These are phyloP conservation scores for Acanthamoeba royreba DNA, from an alignment of 208 protist species.

Conservation along the genomic window DNA sequence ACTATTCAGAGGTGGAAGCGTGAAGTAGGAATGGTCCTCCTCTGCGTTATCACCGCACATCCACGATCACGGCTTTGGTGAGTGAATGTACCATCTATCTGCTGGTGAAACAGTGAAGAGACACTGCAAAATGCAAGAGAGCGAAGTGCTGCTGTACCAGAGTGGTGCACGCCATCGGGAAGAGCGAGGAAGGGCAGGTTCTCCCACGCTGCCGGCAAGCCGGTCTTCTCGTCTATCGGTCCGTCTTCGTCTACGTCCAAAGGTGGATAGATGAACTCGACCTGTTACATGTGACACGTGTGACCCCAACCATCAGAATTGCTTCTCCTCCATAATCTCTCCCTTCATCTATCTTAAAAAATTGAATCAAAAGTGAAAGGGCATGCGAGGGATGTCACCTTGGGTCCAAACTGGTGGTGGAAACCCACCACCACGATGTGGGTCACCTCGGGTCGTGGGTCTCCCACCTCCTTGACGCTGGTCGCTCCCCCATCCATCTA, in stretches of 20 bases:
- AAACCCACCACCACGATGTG: constrained; percentile 31
- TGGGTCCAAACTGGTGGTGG: constrained; percentile 12
- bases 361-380: background rate
- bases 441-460: background rate
- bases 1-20: background rate
- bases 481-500: no score
- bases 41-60: background rate
- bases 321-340: no score
- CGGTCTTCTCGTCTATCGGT: background rate
- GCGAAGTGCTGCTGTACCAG: background rate
- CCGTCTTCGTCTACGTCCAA: background rate
- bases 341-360: background rate
- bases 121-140: background rate
- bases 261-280: background rate
- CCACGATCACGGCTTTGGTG: background rate
- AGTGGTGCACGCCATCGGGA: constrained; percentile 4
- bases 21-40: constrained; percentile 16
- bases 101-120: no score
- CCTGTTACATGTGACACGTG: background rate
- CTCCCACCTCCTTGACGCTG: no score
- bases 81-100: background rate
- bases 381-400: background rate
- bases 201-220: background rate
- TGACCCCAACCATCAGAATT: background rate
- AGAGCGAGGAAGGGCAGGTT: constrained; percentile 35